Evolutionary conservation across 106 monocot species (phyloP), one percentile per base, ranked within the genome.

Genomic region (Ottelia alismoides): DNA sequence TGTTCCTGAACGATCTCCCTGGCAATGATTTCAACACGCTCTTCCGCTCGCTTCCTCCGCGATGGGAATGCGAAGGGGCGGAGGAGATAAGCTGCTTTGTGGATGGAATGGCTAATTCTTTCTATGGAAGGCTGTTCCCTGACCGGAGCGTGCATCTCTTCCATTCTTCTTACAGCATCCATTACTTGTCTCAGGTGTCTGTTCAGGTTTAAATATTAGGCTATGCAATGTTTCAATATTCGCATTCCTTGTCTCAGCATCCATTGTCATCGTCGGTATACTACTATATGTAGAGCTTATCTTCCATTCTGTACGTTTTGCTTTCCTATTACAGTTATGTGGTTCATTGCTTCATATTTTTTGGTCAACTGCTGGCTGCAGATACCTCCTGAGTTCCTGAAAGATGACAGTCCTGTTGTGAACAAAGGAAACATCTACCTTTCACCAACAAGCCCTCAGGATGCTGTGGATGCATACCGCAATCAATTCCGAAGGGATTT

Each of bases 401-500:
- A 16, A 7, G 40, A 43, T 6, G 40, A 43, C 6, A 43, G 6
- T 7, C 16, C 40, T n/a, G n/a, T n/a, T n/a, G n/a, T n/a, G 16
- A 50, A 50, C 49, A 50, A 50, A 19, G 49, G 49, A 22, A 50
- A 50, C 20, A 50, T 50, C 21, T 50, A 50, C 49, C 11, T 50
- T 19, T 16, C n/a, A 7, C 12, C 12, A 22, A 50, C 12, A 7
- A 50, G 49, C 49, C 49, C 49, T 9, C 49, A 10, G 20, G 16
- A 10, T 17, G 49, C 20, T 10, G 12, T 19, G 12, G 21, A 50
- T 7, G 49, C 49, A 17, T 50, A 50, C 49, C 9, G 20, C 19
- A 50, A 50, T 9, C 49, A 50, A 21, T 50, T 50, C 20, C 19
- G 20, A 22, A 22, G 21, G 12, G 49, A 50, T 22, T 50, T 50